These are phyloP conservation scores for Fusarium penzigii DNA, from an alignment of 2,329 filamentous ascomycete genomes.

Conservation along the genomic window DNA sequence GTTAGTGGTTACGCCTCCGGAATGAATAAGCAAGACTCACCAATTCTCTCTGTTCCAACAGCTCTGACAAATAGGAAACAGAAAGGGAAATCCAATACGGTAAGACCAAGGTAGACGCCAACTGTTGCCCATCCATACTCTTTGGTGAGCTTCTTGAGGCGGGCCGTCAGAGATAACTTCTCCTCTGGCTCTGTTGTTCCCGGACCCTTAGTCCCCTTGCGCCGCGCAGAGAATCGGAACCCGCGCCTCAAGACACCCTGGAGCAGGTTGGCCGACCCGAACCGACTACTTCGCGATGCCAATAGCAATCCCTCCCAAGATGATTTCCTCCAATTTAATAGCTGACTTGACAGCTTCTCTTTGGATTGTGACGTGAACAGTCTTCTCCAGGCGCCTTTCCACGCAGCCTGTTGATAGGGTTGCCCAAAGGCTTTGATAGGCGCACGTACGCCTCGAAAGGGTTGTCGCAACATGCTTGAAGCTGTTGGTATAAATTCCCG, in stretches of 20 bases:
- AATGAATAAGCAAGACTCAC: conserved; percentile 42
- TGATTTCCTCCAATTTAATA: conserved; percentile 21
- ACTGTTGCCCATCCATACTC: conserved; percentile 95
- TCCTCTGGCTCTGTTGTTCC: conserved; percentile 23
- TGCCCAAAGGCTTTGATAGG: conserved; percentile 21
- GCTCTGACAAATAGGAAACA: conserved; percentile 86
- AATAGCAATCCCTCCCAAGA: conserved; percentile 21
- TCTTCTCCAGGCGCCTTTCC: conserved; percentile 31
- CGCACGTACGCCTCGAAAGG: conserved; percentile 24
- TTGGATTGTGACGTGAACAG: conserved; percentile 29
- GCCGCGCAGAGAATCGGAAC: conserved; percentile 39
- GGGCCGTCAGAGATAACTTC: conserved; percentile 61
- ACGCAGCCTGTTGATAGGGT: conserved; percentile 21
- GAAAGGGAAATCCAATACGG: conserved; percentile 88
- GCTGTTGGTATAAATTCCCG: background rate
- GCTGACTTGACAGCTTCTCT: conserved; percentile 16
- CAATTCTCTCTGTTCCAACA: conserved; percentile 84
- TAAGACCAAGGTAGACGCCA: conserved; percentile 85
- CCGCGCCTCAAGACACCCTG: conserved; percentile 31
- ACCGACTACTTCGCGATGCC: conserved; percentile 17
- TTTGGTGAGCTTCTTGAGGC: conserved; percentile 79
- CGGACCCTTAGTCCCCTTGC: conserved; percentile 27
- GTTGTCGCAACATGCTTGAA: conserved; percentile 29
- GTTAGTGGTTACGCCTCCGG: conserved; percentile 14
- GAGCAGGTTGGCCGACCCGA: conserved; percentile 19